Evolutionary conservation across 495 filamentous ascomycete species (phyloP), one percentile per base, ranked within the genome.

Genomic region (Aspergillus hancockii): DNA sequence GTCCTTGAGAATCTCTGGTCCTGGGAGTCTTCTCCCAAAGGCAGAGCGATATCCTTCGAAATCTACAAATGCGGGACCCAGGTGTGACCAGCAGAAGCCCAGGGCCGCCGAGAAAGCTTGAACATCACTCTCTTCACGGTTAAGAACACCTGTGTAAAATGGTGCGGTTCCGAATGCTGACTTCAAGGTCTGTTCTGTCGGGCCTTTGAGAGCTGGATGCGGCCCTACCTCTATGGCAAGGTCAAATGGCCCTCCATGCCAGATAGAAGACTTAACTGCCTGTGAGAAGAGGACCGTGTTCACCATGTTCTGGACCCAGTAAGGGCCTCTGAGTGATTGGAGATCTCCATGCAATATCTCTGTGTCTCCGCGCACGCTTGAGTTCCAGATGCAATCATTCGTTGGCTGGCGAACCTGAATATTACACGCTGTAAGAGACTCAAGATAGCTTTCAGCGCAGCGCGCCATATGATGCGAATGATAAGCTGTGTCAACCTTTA

Each of bases 401-500:
- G n/a, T 28, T 28, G 25, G 25, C 25, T 28, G 25, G 25, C 25
- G 25, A 7, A 28, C 25, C 7, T 28, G 21, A 2, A 22, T 9
- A 9, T 9, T 40, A 9, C 12, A 12, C 36, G 16, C 16, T 4
- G 3, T 2, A 3, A 40, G 10, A 2, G 36, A 45, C 1, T 18
- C 7, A 9, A 50, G 6, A 28, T 50, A 50, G 6, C 21, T 21
- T n/a, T 16, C 22, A 16, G 47, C 19, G 21, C 47, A 50, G 16
- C 12, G 23, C 21, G 1, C 12, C 55, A 41, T 34, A 52, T 56
- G 54, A 40, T 46, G 65, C 6, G 78, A 81, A 57, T 81, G 78
- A 51, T 78, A 82, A 7, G 78, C 77, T 31, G 63, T 66, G 23
- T 73, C 67, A 3, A 81, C 73, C 8, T 65, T 65, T 1, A 82